Evolutionary conservation across 805 yeast genomes (phyloP).

Genomic region (Sporopachydermia lactativora): DNA sequence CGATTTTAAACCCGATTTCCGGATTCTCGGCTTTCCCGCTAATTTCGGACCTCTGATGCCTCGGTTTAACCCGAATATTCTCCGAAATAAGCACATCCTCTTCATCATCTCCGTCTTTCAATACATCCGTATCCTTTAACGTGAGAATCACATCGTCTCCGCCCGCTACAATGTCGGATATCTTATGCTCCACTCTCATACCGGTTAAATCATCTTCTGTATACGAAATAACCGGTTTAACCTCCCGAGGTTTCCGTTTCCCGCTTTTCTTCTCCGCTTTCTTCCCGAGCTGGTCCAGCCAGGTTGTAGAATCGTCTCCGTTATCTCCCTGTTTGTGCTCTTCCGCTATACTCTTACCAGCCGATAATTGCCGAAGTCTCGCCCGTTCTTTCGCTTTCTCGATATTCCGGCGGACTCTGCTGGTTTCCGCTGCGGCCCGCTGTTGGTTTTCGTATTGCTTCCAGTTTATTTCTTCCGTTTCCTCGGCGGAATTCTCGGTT

Average conservation of each 20-base stretch:
- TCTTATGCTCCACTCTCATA: slow-evolving; percentile 31
- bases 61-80: slow-evolving; percentile 10
- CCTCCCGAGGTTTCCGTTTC: slow-evolving; percentile 4
- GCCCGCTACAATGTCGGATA: slow-evolving; percentile 24
- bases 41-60: slow-evolving; percentile 8
- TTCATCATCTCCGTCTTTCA: slow-evolving; percentile 18
- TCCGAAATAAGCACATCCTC: slow-evolving; percentile 27
- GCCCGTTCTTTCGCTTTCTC: slow-evolving; percentile 10
- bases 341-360: slow-evolving; percentile 14
- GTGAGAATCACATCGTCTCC: slow-evolving; percentile 38
- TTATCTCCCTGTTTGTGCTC: slow-evolving; percentile 17
- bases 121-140: slow-evolving; percentile 31
- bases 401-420: neutral
- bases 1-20: slow-evolving; percentile 18
- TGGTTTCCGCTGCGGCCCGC: neutral
- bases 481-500: slow-evolving; percentile 11
- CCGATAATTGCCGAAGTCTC: slow-evolving; percentile 12
- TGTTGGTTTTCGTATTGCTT: neutral
- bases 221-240: slow-evolving; percentile 9
- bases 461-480: neutral
- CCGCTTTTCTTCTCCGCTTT: slow-evolving; percentile 6
- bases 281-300: slow-evolving; percentile 24
- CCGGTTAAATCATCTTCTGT: slow-evolving; percentile 20
- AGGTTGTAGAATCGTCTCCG: slow-evolving; percentile 24
- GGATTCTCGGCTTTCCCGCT: neutral